Percentiles rank a stretch among this genome's conserved stretches.
Conservation (phyloP, 129 eudicot genomes). For the Rutidosis leptorrhynchoides region DNA sequence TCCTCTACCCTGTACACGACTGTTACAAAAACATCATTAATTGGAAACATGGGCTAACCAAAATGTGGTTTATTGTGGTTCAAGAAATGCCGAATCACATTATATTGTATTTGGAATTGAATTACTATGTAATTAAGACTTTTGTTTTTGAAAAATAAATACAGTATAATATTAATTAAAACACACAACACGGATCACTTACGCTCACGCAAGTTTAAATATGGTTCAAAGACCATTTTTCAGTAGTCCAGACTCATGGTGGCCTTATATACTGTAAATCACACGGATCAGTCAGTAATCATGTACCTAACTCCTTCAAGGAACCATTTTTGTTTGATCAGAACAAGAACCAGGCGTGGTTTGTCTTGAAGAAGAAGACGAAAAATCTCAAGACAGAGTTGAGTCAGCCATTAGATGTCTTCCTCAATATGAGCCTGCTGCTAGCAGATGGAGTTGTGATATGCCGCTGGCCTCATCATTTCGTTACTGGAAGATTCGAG, state of each 20-base stretch:
- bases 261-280: background rate
- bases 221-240: background rate
- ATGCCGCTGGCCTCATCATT: constrained; percentile 30
- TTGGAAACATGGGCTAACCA: background rate
- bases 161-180: no score
- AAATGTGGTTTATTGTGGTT: background rate
- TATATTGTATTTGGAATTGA: background rate
- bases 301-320: constrained; percentile 11
- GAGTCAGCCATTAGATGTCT: constrained; percentile 59
- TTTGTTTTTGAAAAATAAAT: background rate
- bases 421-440: constrained; percentile 65
- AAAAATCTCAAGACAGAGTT: constrained; percentile 61
- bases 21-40: background rate
- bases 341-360: constrained; percentile 63
- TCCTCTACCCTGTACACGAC: background rate
- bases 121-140: background rate
- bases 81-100: background rate
- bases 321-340: constrained; percentile 19
- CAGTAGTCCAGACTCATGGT: background rate
- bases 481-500: constrained; percentile 85
- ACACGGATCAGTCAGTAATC: background rate
- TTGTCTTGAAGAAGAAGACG: constrained; percentile 54
- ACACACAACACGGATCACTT: background rate
- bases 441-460: constrained; percentile 45
- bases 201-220: background rate